A percentile compares a stretch with the other conserved stretches of the same genome.
phyloP scores from a whole-genome alignment of 1,139 yeast species.

The Candida pseudoviswanathii region DNA sequence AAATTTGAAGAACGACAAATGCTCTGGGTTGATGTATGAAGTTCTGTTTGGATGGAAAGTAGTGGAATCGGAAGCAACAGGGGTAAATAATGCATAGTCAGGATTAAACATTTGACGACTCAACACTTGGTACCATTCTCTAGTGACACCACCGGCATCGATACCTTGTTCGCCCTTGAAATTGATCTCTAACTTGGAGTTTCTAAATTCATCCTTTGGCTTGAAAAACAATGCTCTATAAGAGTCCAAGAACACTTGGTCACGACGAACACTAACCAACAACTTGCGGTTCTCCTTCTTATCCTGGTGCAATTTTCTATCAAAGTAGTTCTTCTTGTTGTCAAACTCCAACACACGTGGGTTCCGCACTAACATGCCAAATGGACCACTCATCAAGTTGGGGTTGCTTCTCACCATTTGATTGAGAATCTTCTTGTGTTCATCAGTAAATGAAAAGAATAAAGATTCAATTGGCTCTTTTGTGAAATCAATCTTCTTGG shows the following conservation, averaged over 20 bases:
- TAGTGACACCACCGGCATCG: constrained; percentile 97
- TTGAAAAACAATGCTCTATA: constrained; percentile 84
- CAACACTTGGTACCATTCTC: constrained; percentile 97
- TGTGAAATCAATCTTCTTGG: constrained; percentile 62
- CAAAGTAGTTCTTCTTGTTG: constrained; percentile 86
- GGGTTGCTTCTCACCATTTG: constrained; percentile 93
- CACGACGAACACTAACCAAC: constrained; percentile 75
- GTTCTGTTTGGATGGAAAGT: constrained; percentile 96
- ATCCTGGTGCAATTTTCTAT: constrained; percentile 61
- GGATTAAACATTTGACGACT: constrained; percentile 97
- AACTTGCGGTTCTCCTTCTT: constrained; percentile 51
- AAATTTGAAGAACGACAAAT: constrained; percentile 87
- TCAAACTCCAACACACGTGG: constrained; percentile 94
- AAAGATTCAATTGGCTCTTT: constrained; percentile 77
- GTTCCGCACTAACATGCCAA: constrained; percentile 84
- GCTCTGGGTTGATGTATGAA: constrained; percentile 92
- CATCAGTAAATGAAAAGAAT: constrained; percentile 86
- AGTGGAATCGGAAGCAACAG: constrained; percentile 89
- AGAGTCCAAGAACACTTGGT: constrained; percentile 89
- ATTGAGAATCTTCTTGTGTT: constrained; percentile 85
- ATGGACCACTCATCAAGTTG: constrained; percentile 94
- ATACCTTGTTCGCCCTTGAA: constrained; percentile 96
- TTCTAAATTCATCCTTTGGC: constrained; percentile 71
- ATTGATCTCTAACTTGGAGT: constrained; percentile 72
- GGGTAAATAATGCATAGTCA: constrained; percentile 89